Evolutionary conservation across 257 asterid genomes (phyloP).

Genomic region (Solanum etuberosum): DNA sequence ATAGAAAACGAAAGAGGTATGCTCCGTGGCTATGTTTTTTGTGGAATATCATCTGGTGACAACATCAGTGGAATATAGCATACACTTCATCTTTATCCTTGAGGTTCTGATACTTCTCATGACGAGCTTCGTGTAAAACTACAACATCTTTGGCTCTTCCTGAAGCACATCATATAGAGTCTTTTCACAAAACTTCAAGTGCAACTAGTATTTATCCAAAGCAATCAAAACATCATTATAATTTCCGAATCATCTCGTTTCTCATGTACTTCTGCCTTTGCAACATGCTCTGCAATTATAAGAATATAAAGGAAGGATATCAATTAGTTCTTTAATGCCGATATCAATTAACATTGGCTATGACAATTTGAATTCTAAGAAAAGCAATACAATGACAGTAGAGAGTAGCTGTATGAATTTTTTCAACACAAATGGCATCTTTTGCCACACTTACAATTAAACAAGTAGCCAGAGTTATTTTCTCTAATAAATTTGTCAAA

Average conservation of each 20-base stretch:
- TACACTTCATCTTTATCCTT: neutral
- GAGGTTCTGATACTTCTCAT: neutral
- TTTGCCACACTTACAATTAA: no score
- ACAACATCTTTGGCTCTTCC: neutral
- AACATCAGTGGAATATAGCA: neutral
- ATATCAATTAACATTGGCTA: no score
- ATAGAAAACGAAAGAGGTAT: neutral
- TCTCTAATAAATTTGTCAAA: no score
- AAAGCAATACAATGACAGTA: no score
- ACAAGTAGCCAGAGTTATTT: no score
- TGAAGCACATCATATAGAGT: neutral
- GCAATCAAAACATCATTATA: neutral
- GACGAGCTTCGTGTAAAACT: neutral
- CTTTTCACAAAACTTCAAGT: neutral
- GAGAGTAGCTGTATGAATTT: no score
- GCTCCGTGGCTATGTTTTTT: neutral
- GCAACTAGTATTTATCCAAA: no score
- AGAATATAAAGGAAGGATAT: no score
- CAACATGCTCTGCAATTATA: no score
- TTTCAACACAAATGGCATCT: no score
- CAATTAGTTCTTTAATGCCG: no score
- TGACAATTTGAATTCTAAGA: no score
- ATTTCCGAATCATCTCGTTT: neutral
- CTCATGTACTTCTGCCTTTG: neutral
- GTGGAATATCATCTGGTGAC: neutral